A percentile compares a stretch with the other conserved stretches of the same genome.
Conservation (phyloP, 495 filamentous ascomycete genomes). For the Rostrohypoxylon terebratum region DNA sequence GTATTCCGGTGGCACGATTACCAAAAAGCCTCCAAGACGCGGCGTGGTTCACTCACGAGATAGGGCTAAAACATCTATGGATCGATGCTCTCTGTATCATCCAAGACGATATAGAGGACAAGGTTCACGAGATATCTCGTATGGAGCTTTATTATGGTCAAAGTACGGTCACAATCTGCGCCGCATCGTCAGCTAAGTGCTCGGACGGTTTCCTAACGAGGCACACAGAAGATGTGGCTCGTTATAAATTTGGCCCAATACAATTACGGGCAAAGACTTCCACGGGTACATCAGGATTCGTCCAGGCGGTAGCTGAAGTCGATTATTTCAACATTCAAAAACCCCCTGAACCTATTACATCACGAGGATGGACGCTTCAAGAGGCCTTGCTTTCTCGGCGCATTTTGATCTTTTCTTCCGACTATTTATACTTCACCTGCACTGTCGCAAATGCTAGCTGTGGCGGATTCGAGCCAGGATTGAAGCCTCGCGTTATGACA, state of each 20-base stretch:
- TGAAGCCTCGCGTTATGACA: slow-evolving; percentile 27
- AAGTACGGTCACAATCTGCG: slow-evolving; percentile 41
- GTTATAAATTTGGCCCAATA: slow-evolving; percentile 30
- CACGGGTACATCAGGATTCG: slow-evolving; percentile 7
- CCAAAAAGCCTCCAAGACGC: slow-evolving; percentile 37
- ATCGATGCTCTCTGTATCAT: slow-evolving; percentile 50
- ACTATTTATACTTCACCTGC: slow-evolving; percentile 34
- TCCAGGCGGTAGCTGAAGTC: slow-evolving; percentile 21
- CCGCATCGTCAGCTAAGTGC: slow-evolving; percentile 34
- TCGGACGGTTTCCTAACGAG: slow-evolving; percentile 29
- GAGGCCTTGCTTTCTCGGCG: slow-evolving; percentile 43
- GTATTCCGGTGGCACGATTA: slow-evolving; percentile 16
- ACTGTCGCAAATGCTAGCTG: slow-evolving; percentile 35
- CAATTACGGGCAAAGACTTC: slow-evolving; percentile 16
- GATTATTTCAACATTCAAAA: slow-evolving; percentile 19
- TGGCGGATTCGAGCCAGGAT: slow-evolving; percentile 19
- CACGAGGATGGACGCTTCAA: slow-evolving; percentile 47
- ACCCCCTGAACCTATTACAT: slow-evolving; percentile 27
- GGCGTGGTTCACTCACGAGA: slow-evolving; percentile 32
- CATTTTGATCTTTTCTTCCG: slow-evolving; percentile 40
- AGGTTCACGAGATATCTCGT: slow-evolving; percentile 37
- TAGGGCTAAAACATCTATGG: slow-evolving; percentile 47
- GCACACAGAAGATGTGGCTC: slow-evolving; percentile 17
- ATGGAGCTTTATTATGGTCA: slow-evolving; percentile 45
- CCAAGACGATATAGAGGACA: slow-evolving; percentile 46